These are phyloP conservation scores for Phytophthora litchii DNA, from an alignment of 352 stramenopile species.

Conservation along the genomic window DNA sequence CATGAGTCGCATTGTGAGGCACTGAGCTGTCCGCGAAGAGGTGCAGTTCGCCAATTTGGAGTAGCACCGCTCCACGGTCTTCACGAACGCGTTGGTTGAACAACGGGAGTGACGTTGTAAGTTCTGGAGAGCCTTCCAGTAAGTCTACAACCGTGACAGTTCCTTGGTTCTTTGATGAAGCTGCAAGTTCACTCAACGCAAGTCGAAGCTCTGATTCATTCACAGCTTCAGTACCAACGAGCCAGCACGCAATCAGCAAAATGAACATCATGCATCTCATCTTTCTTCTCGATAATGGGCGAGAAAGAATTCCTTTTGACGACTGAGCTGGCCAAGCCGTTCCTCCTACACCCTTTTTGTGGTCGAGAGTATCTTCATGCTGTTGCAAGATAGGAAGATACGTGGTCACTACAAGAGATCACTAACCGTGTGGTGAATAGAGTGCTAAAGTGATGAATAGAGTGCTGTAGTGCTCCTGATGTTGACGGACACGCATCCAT, in stretches of 20 bases:
- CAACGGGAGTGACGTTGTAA: conserved; percentile 22
- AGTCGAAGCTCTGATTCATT: conserved; percentile 21
- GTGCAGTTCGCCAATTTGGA: conserved; percentile 47
- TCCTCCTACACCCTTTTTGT: conserved; percentile 6
- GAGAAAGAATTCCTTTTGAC: conserved; percentile 14
- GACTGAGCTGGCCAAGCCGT: conserved; percentile 17
- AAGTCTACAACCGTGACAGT: conserved; percentile 22
- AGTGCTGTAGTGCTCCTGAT: conserved; percentile 11
- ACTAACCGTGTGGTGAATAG: conserved; percentile 7
- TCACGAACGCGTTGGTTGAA: conserved; percentile 30
- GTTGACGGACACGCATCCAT: conserved; percentile 6
- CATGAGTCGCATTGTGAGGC: conserved; percentile 23
- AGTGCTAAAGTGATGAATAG: conserved; percentile 14
- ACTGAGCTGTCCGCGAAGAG: conserved; percentile 28
- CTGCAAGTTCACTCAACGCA: conserved; percentile 18
- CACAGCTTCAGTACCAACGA: conserved; percentile 6
- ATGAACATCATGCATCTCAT: conserved; percentile 10
- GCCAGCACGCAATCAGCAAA: conserved; percentile 18
- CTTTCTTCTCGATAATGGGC: conserved; percentile 12
- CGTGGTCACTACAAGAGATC: conserved; percentile 6
- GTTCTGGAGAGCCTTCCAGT: conserved; percentile 16
- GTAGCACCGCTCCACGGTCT: conserved; percentile 35
- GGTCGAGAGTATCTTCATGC: conserved; percentile 27
- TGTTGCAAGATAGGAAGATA: conserved; percentile 21
- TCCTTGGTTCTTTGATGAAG: conserved; percentile 3